Percentiles rank a stretch among this genome's conserved stretches.
phyloP scores from a whole-genome alignment of 768 basidiomycete species.

The Asterophora lycoperdoides region DNA sequence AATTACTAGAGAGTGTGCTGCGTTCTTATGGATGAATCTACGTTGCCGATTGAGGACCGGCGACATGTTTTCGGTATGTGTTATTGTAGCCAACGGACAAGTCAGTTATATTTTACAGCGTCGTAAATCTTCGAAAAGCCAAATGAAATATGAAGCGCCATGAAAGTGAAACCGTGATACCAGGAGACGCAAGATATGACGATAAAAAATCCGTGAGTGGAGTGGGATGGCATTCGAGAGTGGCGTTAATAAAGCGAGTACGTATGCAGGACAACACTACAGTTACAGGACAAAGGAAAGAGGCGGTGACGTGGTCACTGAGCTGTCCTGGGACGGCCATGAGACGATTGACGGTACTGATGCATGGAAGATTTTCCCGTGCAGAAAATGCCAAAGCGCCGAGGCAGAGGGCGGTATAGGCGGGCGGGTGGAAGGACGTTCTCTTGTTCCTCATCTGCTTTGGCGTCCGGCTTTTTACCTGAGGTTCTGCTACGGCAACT shows the following conservation, averaged over 20 bases:
- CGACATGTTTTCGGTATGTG: too few species aligned
- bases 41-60: too few species aligned
- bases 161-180: too few species aligned
- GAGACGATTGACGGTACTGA: slow-evolving; percentile 10
- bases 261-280: neutral
- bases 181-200: too few species aligned
- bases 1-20: too few species aligned
- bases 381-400: slow-evolving; percentile 38
- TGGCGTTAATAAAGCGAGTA: neutral
- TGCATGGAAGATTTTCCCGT: slow-evolving; percentile 34
- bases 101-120: too few species aligned
- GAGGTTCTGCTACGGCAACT: slow-evolving; percentile 17
- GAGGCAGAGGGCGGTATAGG: slow-evolving; percentile 24
- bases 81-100: too few species aligned
- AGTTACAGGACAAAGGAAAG: neutral
- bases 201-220: too few species aligned
- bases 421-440: slow-evolving; percentile 20
- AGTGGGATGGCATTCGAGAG: neutral
- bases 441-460: slow-evolving; percentile 30
- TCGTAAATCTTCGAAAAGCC: too few species aligned
- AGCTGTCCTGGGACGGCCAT: slow-evolving; percentile 4
- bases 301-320: slow-evolving; percentile 8
- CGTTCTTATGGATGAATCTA: too few species aligned
- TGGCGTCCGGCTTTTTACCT: slow-evolving; percentile 22
- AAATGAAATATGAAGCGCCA: too few species aligned